A percentile compares a stretch with the other conserved stretches of the same genome.
phyloP scores from a whole-genome alignment of 2,329 filamentous ascomycete species.

The Raffaelea arxii region DNA sequence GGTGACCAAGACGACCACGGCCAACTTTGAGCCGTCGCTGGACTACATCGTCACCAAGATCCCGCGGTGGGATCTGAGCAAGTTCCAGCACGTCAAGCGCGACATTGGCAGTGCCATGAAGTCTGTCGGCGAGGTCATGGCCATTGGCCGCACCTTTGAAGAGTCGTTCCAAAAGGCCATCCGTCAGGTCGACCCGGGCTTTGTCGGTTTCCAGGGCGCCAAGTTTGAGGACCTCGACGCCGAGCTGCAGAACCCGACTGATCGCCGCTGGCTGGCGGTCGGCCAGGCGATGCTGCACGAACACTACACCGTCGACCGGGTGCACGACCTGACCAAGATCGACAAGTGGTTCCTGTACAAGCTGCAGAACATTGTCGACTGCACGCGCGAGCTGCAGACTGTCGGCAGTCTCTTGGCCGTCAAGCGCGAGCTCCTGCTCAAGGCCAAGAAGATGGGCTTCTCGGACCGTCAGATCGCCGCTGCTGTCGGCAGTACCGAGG shows the following conservation, averaged over 20 bases:
- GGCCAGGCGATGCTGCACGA: slow-evolving; percentile 97
- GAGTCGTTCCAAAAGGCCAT: slow-evolving; percentile 99
- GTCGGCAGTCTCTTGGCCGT: slow-evolving; percentile 74
- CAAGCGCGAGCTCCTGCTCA: slow-evolving; percentile 79
- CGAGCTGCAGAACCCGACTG: slow-evolving; percentile 83
- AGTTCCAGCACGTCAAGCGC: slow-evolving; percentile 98
- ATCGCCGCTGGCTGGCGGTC: slow-evolving; percentile 94
- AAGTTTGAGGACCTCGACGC: slow-evolving; percentile 89
- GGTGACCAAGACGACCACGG: slow-evolving; percentile 96
- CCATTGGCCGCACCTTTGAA: slow-evolving; percentile 95
- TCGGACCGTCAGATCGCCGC: slow-evolving; percentile 90
- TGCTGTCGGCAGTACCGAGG: slow-evolving; percentile 77
- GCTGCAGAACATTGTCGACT: slow-evolving; percentile 93
- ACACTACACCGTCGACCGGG: slow-evolving; percentile 81
- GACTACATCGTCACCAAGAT: slow-evolving; percentile 99
- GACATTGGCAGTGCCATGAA: slow-evolving; percentile 98
- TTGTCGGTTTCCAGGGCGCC: slow-evolving; percentile 88
- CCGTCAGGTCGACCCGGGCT: slow-evolving; percentile 88
- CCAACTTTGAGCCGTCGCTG: slow-evolving; percentile 95
- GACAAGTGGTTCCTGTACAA: slow-evolving; percentile 99
- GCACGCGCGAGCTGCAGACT: slow-evolving; percentile 74
- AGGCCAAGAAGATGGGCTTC: slow-evolving; percentile 97
- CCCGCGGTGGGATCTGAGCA: slow-evolving; percentile 93
- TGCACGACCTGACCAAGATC: slow-evolving; percentile 94
- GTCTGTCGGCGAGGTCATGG: slow-evolving; percentile 98